A percentile compares a stretch with the other conserved stretches of the same genome.
Evolutionary conservation across 345 rosid species (phyloP).

Genomic region (Physaria fendleri): DNA sequence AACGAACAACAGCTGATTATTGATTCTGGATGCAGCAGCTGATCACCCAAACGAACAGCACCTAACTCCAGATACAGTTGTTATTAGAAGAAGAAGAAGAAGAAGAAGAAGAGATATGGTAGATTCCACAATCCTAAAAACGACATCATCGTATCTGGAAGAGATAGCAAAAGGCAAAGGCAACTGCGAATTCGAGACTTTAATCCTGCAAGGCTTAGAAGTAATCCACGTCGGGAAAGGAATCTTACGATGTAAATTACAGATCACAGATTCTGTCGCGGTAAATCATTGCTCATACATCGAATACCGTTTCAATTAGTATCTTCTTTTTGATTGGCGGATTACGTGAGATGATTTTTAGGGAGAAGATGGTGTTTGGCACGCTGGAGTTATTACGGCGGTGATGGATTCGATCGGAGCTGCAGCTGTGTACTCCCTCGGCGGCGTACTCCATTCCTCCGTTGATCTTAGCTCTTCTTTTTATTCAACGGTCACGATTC

Average conservation of each 20-base stretch:
- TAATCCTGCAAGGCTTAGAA: slow-evolving; percentile 15
- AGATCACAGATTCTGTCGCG: slow-evolving; percentile 25
- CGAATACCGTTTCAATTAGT: no score
- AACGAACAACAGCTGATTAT: no score
- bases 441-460: slow-evolving; percentile 29
- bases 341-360: background rate
- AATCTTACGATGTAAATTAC: slow-evolving; percentile 26
- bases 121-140: background rate
- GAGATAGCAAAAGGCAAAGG: slow-evolving; percentile 13
- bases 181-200: background rate
- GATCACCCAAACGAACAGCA: no score
- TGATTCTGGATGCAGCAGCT: no score
- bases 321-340: background rate
- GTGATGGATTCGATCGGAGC: slow-evolving; percentile 47
- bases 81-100: no score
- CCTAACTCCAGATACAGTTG: no score
- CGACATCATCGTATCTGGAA: slow-evolving; percentile 6
- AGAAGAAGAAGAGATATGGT: background rate
- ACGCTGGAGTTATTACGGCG: slow-evolving; percentile 47
- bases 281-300: background rate
- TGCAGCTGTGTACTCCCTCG: slow-evolving; percentile 30
- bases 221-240: slow-evolving; percentile 28
- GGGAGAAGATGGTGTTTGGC: slow-evolving; percentile 42
- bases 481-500: slow-evolving; percentile 42
- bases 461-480: slow-evolving; percentile 45